Conservation (phyloP, 192 early-diverging fungal genomes). For the Coemansia sp. region DNA sequence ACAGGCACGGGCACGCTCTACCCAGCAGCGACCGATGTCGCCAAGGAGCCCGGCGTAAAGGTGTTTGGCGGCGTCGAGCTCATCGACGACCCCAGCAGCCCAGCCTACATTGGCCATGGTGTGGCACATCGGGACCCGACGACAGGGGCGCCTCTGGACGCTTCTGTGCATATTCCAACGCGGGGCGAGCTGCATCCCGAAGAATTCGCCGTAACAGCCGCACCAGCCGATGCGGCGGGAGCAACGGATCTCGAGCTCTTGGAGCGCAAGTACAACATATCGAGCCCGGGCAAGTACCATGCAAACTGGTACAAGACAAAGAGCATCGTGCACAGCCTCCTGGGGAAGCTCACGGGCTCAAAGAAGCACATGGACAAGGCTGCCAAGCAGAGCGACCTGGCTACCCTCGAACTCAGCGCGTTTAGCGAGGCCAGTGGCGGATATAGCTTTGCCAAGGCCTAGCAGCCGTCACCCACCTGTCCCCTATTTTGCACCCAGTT, state of each 20-base stretch:
- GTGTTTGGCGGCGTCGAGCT: conserved; percentile 36
- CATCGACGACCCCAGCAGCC: conserved; percentile 27
- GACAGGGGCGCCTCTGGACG: conserved; percentile 27
- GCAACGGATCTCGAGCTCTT: conserved; percentile 9
- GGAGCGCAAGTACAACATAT: conserved; percentile 29
- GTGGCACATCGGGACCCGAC: conserved; percentile 44
- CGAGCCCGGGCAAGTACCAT: conserved; percentile 38
- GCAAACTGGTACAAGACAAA: conserved; percentile 44
- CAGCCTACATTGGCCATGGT: conserved; percentile 42
- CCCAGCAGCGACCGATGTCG: conserved; percentile 47
- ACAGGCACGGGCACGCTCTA: conserved; percentile 41
- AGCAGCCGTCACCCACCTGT: neutral
- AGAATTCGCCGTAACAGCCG: conserved; percentile 11
- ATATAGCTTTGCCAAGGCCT: conserved; percentile 22
- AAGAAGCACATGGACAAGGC: conserved; percentile 28
- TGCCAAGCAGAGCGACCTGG: conserved; percentile 23
- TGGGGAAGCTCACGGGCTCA: conserved; percentile 30
- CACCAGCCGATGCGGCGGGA: neutral
- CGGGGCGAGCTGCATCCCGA: conserved; percentile 37
- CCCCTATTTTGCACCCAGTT: neutral
- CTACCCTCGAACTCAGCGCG: conserved; percentile 41
- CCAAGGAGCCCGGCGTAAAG: conserved; percentile 34
- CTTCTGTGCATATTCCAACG: conserved; percentile 30
- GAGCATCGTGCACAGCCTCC: conserved; percentile 15
- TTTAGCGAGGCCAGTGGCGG: conserved; percentile 29